phyloP scores from a whole-genome alignment of 78 protist species.

The Dictyostelium discoideum region DNA sequence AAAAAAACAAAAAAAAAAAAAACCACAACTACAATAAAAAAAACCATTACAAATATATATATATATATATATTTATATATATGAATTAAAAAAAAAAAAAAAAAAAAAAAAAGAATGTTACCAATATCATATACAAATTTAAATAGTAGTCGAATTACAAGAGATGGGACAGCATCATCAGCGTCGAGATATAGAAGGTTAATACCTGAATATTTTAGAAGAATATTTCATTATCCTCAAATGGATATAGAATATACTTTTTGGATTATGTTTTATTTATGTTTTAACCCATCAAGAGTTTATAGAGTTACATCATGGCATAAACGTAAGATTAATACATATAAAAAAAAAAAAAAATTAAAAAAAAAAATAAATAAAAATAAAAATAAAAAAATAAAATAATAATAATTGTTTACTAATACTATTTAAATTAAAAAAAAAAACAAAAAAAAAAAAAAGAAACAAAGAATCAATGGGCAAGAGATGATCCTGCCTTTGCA shows the following conservation, averaged over 20 bases:
- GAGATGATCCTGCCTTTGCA: conserved; percentile 98
- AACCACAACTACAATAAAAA: background rate
- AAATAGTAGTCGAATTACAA: conserved; percentile 3
- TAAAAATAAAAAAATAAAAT: conserved; percentile 31
- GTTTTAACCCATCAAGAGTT: conserved; percentile 85
- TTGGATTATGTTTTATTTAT: conserved; percentile 90
- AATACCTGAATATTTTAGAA: conserved; percentile 82
- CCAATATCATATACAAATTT: conserved; percentile 31
- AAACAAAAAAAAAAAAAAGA: background rate
- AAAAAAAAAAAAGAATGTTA: background rate
- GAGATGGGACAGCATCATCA: conserved; percentile 16
- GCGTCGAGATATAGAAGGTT: conserved; percentile 27
- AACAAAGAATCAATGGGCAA: conserved; percentile 97
- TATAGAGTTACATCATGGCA: conserved; percentile 87
- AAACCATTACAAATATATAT: background rate
- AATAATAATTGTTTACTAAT: background rate
- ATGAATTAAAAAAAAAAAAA: too few relatives aligned
- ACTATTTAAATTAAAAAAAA: background rate
- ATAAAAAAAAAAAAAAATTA: background rate
- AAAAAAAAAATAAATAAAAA: background rate
- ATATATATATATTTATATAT: too few relatives aligned
- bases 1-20: background rate
- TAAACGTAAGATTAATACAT: conserved; percentile 66
- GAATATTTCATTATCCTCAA: conserved; percentile 80
- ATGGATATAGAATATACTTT: conserved; percentile 93